phyloP scores from a whole-genome alignment of 768 basidiomycete genomes.

The Boletus eberwhitei region DNA sequence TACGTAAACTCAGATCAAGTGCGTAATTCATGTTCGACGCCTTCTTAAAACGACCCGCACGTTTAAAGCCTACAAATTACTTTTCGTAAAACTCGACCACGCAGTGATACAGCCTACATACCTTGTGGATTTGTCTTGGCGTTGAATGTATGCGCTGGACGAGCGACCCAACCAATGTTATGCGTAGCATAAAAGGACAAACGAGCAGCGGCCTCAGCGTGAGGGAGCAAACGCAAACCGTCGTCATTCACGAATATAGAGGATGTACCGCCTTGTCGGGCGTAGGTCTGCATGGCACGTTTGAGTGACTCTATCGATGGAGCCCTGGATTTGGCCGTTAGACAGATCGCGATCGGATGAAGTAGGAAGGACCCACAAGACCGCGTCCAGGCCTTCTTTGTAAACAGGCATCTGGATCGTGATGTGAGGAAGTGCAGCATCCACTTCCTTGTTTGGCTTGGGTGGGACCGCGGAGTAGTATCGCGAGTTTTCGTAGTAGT shows the following conservation, averaged over 20 bases:
- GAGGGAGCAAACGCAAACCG: constrained; percentile 50
- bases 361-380: constrained; percentile 38
- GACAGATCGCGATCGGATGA: background rate
- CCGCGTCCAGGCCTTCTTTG: constrained; percentile 51
- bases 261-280: constrained; percentile 60
- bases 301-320: constrained; percentile 55
- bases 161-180: constrained; percentile 57
- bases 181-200: constrained; percentile 54
- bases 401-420: constrained; percentile 59
- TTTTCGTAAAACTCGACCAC: constrained; percentile 29
- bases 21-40: constrained; percentile 91
- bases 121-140: constrained; percentile 51
- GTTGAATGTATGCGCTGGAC: constrained; percentile 45
- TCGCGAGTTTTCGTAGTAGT: constrained; percentile 48
- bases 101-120: constrained; percentile 23
- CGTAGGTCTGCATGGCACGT: constrained; percentile 60
- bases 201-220: constrained; percentile 44
- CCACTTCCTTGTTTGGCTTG: constrained; percentile 40
- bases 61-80: constrained; percentile 26
- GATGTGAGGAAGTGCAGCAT: constrained; percentile 44
- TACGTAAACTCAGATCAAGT: constrained; percentile 41
- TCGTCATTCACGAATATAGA: constrained; percentile 62
- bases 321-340: constrained; percentile 25
- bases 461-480: constrained; percentile 51
- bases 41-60: constrained; percentile 87